Evolutionary conservation across 2,329 filamentous ascomycete species (phyloP).

Genomic region (Colletotrichum tropicicola): DNA sequence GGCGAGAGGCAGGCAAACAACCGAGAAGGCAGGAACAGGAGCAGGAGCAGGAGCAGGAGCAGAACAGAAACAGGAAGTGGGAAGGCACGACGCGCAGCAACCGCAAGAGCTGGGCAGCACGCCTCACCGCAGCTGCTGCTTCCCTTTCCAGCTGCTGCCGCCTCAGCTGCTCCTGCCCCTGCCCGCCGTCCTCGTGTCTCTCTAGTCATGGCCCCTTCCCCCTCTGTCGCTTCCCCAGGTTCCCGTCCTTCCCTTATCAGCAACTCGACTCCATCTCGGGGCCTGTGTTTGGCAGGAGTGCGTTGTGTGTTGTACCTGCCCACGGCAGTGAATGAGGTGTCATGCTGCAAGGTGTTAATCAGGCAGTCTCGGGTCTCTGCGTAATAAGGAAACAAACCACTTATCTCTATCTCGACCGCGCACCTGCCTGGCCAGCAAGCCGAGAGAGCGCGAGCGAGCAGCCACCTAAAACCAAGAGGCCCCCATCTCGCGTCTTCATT

Average conservation of each 20-base stretch:
- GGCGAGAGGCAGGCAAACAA: background rate
- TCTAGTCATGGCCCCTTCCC: background rate
- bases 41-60: background rate
- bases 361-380: background rate
- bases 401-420: background rate
- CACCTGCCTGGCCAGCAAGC: too few relatives aligned
- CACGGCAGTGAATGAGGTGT: background rate
- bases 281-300: background rate
- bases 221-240: conserved; percentile 6
- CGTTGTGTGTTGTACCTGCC: background rate
- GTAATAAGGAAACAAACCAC: too few relatives aligned
- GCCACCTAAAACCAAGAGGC: conserved; percentile 11
- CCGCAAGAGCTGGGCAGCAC: background rate
- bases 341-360: conserved; percentile 5
- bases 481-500: background rate
- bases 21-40: background rate
- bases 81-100: background rate
- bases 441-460: too few relatives aligned
- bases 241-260: conserved; percentile 15
- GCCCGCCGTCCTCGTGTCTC: background rate
- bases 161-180: background rate
- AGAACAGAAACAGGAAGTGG: background rate
- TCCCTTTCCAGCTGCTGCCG: background rate
- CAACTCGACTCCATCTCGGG: background rate
- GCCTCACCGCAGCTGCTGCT: background rate